phyloP scores from a whole-genome alignment of 164 flowering plant species.

The Nelumbo lutea region DNA sequence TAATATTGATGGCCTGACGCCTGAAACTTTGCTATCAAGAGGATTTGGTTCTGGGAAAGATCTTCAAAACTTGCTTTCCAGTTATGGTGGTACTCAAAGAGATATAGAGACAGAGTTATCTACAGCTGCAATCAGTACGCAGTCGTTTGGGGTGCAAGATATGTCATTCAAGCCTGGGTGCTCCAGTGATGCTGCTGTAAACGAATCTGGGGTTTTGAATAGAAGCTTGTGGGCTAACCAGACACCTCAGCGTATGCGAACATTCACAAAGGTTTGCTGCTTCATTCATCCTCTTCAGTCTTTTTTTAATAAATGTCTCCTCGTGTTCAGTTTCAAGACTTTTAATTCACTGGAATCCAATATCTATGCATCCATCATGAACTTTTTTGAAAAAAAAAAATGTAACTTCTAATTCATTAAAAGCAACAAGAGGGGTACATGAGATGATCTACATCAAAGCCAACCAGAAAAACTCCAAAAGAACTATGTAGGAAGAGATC shows the following conservation, averaged over 20 bases:
- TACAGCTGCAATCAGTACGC: conserved; percentile 74
- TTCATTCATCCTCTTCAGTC: neutral
- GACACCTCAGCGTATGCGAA: conserved; percentile 64
- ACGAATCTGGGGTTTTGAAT: conserved; percentile 50
- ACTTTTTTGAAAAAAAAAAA: neutral
- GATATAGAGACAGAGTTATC: conserved; percentile 84
- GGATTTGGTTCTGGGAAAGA: conserved; percentile 82
- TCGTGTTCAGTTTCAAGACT: neutral
- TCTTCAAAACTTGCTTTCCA: conserved; percentile 72
- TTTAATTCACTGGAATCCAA: neutral
- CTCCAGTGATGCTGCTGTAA: conserved; percentile 57
- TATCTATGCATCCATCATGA: too few relatives aligned
- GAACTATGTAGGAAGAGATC: too few relatives aligned
- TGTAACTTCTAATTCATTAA: too few relatives aligned
- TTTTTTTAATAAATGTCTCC: neutral
- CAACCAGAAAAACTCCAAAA: too few relatives aligned
- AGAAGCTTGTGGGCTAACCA: conserved; percentile 68
- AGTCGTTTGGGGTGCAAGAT: conserved; percentile 75
- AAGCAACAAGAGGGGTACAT: too few relatives aligned
- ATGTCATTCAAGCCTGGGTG: conserved; percentile 72
- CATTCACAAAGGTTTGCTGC: conserved; percentile 76
- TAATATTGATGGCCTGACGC: conserved; percentile 61
- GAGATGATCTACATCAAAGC: too few relatives aligned
- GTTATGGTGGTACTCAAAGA: conserved; percentile 54
- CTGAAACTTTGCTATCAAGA: conserved; percentile 72